These are phyloP conservation scores for Alternaria gansuensis DNA, from an alignment of 2,329 filamentous ascomycete genomes.

Conservation along the genomic window DNA sequence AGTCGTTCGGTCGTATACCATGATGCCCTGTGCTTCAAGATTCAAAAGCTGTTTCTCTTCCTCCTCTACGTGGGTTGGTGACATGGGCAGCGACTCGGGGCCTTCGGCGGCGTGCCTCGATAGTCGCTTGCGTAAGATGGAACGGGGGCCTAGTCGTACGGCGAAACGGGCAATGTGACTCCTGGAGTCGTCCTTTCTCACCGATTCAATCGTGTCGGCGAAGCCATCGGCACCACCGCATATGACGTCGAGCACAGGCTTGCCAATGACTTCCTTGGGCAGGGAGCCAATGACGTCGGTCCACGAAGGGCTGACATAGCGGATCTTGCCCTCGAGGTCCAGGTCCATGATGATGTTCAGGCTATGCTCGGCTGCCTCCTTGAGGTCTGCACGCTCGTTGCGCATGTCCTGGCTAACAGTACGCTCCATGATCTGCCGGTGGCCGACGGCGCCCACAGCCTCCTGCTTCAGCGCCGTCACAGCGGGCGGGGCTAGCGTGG, in stretches of 20 bases:
- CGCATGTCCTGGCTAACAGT: slow-evolving; percentile 88
- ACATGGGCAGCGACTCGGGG: slow-evolving; percentile 42
- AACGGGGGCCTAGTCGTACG: slow-evolving; percentile 49
- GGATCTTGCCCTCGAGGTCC: slow-evolving; percentile 85
- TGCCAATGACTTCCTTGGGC: slow-evolving; percentile 75
- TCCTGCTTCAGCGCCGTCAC: slow-evolving; percentile 56
- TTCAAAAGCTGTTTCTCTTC: slow-evolving; percentile 69
- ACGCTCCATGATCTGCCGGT: slow-evolving; percentile 61
- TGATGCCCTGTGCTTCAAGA: slow-evolving; percentile 95
- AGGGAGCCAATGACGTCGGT: slow-evolving; percentile 86
- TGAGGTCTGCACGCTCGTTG: slow-evolving; percentile 91
- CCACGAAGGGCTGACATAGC: slow-evolving; percentile 98
- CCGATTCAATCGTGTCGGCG: slow-evolving; percentile 81
- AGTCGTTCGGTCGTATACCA: slow-evolving; percentile 91
- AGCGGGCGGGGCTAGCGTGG: slow-evolving; percentile 55
- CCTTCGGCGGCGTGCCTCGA: slow-evolving; percentile 40
- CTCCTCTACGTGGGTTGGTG: slow-evolving; percentile 35
- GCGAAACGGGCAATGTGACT: slow-evolving; percentile 74
- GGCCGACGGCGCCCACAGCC: slow-evolving; percentile 40
- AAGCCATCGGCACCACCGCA: slow-evolving; percentile 83
- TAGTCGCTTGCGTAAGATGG: slow-evolving; percentile 46
- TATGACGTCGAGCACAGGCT: slow-evolving; percentile 80
- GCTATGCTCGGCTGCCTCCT: slow-evolving; percentile 94
- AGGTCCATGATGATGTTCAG: slow-evolving; percentile 96
- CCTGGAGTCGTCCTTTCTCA: slow-evolving; percentile 86